These are phyloP conservation scores for Suhomyces terraborum DNA, from an alignment of 1,139 yeast genomes.

Conservation along the genomic window DNA sequence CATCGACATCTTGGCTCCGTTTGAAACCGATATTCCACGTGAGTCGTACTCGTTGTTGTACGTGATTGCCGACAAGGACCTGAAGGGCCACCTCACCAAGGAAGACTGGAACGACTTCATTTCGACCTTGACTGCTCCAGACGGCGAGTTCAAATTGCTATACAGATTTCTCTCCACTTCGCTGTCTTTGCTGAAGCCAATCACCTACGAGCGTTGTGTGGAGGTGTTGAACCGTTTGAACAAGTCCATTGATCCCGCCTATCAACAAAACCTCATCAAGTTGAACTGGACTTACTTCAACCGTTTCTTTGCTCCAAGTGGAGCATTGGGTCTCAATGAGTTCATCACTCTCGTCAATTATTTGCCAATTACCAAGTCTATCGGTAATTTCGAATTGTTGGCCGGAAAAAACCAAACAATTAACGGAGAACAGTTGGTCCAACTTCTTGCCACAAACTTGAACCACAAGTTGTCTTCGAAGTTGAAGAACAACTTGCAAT, in stretches of 20 bases:
- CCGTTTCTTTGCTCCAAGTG: constrained; percentile 45
- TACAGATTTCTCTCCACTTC: constrained; percentile 24
- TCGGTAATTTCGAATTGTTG: constrained; percentile 46
- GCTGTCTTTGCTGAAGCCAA: constrained; percentile 9
- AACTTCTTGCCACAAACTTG: constrained; percentile 41
- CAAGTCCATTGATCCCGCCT: constrained; percentile 43
- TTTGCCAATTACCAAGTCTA: constrained; percentile 49
- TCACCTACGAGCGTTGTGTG: constrained; percentile 42
- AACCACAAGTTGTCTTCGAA: constrained; percentile 45
- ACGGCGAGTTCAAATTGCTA: constrained; percentile 59
- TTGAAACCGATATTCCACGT: constrained; percentile 43
- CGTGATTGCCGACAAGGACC: constrained; percentile 61
- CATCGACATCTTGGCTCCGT: constrained; percentile 45
- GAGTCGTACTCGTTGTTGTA: constrained; percentile 54
- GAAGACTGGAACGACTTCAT: constrained; percentile 64
- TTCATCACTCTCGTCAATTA: constrained; percentile 46
- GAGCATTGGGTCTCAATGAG: constrained; percentile 41
- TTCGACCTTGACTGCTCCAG: constrained; percentile 52
- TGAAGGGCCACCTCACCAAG: constrained; percentile 62
- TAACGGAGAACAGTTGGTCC: constrained; percentile 34
- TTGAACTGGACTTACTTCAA: constrained; percentile 50
- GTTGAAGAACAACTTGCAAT: constrained; percentile 38
- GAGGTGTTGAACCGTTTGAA: constrained; percentile 41
- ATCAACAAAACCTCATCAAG: constrained; percentile 46
- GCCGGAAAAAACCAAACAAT: constrained; percentile 40